Evolutionary conservation across 2,329 filamentous ascomycete species (phyloP).

Genomic region (Trichoderma polysporum): DNA sequence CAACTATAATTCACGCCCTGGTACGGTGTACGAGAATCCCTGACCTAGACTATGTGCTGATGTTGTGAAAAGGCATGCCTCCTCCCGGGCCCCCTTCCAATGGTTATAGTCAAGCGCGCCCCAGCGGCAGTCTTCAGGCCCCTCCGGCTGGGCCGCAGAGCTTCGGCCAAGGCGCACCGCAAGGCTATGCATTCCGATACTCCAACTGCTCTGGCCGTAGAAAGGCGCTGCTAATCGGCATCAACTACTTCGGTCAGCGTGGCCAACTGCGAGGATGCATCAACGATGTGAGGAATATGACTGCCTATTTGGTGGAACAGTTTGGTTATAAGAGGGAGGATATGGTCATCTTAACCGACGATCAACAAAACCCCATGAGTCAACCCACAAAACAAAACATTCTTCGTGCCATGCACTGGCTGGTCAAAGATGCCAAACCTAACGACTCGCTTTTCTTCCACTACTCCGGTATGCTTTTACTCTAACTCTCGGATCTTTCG

Average conservation of each 20-base stretch:
- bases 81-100: slow-evolving; percentile 17
- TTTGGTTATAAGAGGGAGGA: slow-evolving; percentile 94
- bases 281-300: slow-evolving; percentile 98
- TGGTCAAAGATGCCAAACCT: slow-evolving; percentile 87
- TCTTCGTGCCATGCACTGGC: slow-evolving; percentile 93
- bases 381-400: slow-evolving; percentile 97
- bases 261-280: slow-evolving; percentile 91
- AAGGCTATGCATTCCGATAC: slow-evolving; percentile 82
- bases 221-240: slow-evolving; percentile 89
- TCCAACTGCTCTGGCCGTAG: slow-evolving; percentile 84
- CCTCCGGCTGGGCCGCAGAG: slow-evolving; percentile 67
- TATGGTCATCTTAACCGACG: slow-evolving; percentile 95
- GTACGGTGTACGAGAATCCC: slow-evolving; percentile 27
- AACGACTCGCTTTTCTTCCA: slow-evolving; percentile 98
- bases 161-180: slow-evolving; percentile 78
- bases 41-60: slow-evolving; percentile 15
- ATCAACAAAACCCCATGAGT: slow-evolving; percentile 96
- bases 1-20: slow-evolving; percentile 50
- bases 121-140: slow-evolving; percentile 37
- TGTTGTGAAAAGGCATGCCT: slow-evolving; percentile 23
- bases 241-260: slow-evolving; percentile 94
- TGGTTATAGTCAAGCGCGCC: slow-evolving; percentile 43
- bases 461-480: slow-evolving; percentile 71
- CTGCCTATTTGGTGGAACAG: slow-evolving; percentile 79
- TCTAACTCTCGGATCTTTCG: background rate